phyloP scores from a whole-genome alignment of 2,329 filamentous ascomycete species.

The Stylonectria norvegica region DNA sequence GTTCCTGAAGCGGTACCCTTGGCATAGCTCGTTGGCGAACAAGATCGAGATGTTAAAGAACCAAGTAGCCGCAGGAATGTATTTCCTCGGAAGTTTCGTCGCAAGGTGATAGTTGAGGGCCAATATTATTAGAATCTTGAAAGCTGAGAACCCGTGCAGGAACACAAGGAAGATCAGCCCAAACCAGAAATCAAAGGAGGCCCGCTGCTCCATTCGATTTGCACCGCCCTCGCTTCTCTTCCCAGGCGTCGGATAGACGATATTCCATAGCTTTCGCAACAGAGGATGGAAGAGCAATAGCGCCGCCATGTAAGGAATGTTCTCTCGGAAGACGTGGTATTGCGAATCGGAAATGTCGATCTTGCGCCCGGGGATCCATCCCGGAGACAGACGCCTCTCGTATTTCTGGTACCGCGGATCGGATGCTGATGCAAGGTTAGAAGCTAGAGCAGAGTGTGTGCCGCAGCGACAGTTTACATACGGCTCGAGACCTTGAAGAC shows the following conservation, averaged over 20 bases:
- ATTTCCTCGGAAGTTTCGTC: constrained; percentile 64
- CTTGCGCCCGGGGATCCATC: constrained; percentile 90
- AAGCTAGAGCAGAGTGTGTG: not conserved
- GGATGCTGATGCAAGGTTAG: constrained; percentile 53
- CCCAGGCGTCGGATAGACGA: constrained; percentile 39
- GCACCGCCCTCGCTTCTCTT: constrained; percentile 44
- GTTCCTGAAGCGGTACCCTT: constrained; percentile 69
- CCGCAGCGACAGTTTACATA: constrained; percentile 37
- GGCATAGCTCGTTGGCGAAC: constrained; percentile 83
- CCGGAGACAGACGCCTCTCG: constrained; percentile 65
- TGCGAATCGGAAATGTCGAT: constrained; percentile 90
- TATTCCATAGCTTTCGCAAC: constrained; percentile 69
- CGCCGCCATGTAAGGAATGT: constrained; percentile 74
- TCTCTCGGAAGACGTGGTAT: constrained; percentile 79
- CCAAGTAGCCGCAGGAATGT: constrained; percentile 78
- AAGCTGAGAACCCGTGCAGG: constrained; percentile 79
- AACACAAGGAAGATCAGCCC: constrained; percentile 73
- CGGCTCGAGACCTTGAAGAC: constrained; percentile 81
- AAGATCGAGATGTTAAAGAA: constrained; percentile 80
- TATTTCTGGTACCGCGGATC: constrained; percentile 80
- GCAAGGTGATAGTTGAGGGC: constrained; percentile 78
- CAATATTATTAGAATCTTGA: constrained; percentile 80
- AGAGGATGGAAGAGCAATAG: constrained; percentile 78
- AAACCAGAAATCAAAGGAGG: constrained; percentile 80
- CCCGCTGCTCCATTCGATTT: constrained; percentile 62